phyloP scores from a whole-genome alignment of 2,329 filamentous ascomycete genomes.

The Neospermospora avenae region DNA sequence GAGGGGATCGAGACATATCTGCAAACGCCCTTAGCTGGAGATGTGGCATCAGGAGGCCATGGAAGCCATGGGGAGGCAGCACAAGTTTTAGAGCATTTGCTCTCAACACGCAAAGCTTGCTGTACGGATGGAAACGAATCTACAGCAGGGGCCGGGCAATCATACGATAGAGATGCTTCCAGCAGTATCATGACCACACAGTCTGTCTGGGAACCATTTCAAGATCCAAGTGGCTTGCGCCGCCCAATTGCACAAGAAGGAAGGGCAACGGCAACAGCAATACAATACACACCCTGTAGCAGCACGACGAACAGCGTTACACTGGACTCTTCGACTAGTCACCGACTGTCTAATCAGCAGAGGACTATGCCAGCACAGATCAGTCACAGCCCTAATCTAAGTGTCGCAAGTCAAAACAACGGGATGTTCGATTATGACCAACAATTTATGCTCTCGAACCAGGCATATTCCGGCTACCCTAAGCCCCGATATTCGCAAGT shows the following conservation, averaged over 20 bases:
- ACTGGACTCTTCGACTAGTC: constrained; percentile 10
- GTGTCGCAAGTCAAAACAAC: constrained; percentile 16
- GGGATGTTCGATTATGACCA: constrained; percentile 26
- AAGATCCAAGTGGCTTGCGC: constrained; percentile 13
- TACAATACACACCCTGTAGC: constrained; percentile 27
- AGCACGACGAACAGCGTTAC: constrained; percentile 22
- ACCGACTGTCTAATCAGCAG: constrained; percentile 15
- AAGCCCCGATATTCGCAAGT: constrained; percentile 15
- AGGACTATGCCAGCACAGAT: constrained; percentile 16
- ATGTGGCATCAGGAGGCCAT: constrained; percentile 5
- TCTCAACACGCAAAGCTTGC: constrained; percentile 26
- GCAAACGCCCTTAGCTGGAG: constrained; percentile 16
- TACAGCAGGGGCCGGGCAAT: constrained; percentile 10
- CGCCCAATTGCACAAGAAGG: constrained; percentile 12
- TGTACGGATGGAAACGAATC: constrained; percentile 20
- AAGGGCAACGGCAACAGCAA: constrained; percentile 19
- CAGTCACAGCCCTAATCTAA: constrained; percentile 17
- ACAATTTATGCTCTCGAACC: constrained; percentile 19
- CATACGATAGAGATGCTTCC: constrained; percentile 22
- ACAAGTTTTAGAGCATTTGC: constrained; percentile 30
- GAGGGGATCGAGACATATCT: constrained; percentile 44
- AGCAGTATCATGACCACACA: constrained; percentile 25
- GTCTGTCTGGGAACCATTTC: constrained; percentile 26
- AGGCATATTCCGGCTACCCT: constrained; percentile 9
- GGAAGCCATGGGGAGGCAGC: constrained; percentile 20